Evolutionary conservation across 2,329 filamentous ascomycete species (phyloP).

Genomic region (Claviceps sp.): DNA sequence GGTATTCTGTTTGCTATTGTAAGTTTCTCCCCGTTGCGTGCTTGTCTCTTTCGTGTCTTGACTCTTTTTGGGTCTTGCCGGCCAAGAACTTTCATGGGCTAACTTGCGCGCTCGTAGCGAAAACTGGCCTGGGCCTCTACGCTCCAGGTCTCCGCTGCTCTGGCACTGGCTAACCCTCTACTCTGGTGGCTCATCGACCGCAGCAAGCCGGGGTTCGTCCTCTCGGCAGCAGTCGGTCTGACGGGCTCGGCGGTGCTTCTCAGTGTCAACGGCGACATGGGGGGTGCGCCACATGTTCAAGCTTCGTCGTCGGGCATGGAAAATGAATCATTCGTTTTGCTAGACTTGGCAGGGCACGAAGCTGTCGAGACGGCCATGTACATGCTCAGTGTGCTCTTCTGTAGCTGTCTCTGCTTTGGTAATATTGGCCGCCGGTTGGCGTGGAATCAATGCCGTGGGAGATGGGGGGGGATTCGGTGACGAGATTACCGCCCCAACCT

Average conservation of each 20-base stretch:
- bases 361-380: conserved; percentile 65
- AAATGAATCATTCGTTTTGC: conserved; percentile 19
- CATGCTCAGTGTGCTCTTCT: conserved; percentile 89
- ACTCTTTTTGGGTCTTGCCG: no score
- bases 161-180: conserved; percentile 82
- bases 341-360: conserved; percentile 46
- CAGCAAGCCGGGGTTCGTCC: conserved; percentile 68
- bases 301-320: not conserved
- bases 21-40: conserved; percentile 23
- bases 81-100: no score
- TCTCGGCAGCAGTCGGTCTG: conserved; percentile 62
- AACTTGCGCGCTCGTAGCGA: conserved; percentile 37
- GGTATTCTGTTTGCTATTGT: conserved; percentile 62
- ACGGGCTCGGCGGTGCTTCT: conserved; percentile 62
- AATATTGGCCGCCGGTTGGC: conserved; percentile 79
- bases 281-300: conserved; percentile 49
- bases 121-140: conserved; percentile 89
- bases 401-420: conserved; percentile 89
- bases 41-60: no score
- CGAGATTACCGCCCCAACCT: not conserved
- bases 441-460: conserved; percentile 26
- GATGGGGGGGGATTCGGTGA: conserved; percentile 31
- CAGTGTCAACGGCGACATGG: conserved; percentile 61
- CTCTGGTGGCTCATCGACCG: conserved; percentile 96
- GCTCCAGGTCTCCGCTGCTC: conserved; percentile 79